Conservation (phyloP, 2,329 filamentous ascomycete genomes). For the Cryphonectria nitschkei region DNA sequence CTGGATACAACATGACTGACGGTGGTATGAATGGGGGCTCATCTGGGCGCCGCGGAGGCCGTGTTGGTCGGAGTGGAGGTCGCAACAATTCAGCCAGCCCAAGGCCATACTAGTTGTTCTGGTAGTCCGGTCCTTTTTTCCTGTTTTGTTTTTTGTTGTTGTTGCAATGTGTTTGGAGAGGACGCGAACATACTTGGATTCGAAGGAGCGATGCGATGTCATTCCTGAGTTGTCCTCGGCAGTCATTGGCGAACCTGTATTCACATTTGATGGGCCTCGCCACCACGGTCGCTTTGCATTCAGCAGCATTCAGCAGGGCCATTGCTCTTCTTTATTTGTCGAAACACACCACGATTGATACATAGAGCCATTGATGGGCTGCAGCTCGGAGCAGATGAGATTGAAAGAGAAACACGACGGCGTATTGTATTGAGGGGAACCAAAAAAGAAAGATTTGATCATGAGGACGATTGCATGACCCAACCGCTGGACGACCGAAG, state of each 20-base stretch:
- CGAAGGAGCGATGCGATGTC: background rate
- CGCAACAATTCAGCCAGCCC: constrained; percentile 29
- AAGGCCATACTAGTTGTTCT: constrained; percentile 22
- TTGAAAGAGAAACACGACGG: constrained; percentile 16
- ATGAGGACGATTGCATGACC: constrained; percentile 18
- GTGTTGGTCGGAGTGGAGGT: constrained; percentile 24
- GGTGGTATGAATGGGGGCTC: constrained; percentile 25
- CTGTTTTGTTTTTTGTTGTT: background rate
- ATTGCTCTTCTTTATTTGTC: background rate
- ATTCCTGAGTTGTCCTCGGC: background rate
- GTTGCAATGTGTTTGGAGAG: background rate
- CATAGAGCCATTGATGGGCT: constrained; percentile 11
- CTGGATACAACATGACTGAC: constrained; percentile 27
- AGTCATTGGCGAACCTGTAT: constrained; percentile 1
- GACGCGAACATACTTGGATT: background rate
- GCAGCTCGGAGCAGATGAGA: background rate
- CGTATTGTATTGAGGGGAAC: constrained; percentile 11
- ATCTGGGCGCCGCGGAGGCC: constrained; percentile 27
- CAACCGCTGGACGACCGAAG: constrained; percentile 15
- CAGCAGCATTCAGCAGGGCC: constrained; percentile 15
- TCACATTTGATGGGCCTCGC: background rate
- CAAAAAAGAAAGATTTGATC: constrained; percentile 15
- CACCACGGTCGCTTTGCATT: constrained; percentile 17
- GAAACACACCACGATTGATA: constrained; percentile 8
- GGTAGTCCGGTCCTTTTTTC: background rate